Evolutionary conservation across 352 stramenopile species (phyloP).

Genomic region (Globisporangium apiculatum): DNA sequence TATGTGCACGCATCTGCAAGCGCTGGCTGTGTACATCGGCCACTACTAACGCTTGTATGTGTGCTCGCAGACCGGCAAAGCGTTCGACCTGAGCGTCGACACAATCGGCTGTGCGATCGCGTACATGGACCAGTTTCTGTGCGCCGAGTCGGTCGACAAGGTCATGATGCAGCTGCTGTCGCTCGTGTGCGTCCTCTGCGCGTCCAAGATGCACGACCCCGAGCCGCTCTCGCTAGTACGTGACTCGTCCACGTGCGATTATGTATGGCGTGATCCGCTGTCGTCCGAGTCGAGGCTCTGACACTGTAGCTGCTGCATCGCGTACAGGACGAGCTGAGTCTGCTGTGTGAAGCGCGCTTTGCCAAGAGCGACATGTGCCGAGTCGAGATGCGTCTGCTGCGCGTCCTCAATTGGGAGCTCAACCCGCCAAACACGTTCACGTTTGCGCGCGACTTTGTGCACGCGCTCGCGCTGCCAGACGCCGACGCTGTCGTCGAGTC

Average conservation of each 20-base stretch:
- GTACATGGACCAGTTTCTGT: constrained; percentile 71
- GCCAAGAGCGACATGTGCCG: constrained; percentile 47
- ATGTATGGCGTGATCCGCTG: too few species aligned
- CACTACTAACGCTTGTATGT: background rate
- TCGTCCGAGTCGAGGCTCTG: background rate
- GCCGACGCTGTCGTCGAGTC: constrained; percentile 10
- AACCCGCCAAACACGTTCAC: constrained; percentile 58
- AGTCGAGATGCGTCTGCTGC: constrained; percentile 48
- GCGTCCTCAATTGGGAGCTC: constrained; percentile 54
- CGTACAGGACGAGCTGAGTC: constrained; percentile 46
- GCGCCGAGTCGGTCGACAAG: constrained; percentile 60
- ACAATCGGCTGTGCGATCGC: constrained; percentile 51
- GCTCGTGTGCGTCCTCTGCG: constrained; percentile 68
- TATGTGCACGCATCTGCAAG: background rate
- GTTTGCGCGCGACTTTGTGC: constrained; percentile 56
- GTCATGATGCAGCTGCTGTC: constrained; percentile 60
- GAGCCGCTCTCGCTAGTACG: constrained; percentile 47
- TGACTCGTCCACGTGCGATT: background rate
- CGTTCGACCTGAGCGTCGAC: constrained; percentile 67
- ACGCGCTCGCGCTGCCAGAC: constrained; percentile 30
- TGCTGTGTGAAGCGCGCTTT: constrained; percentile 75
- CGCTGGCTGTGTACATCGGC: background rate
- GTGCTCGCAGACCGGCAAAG: constrained; percentile 35
- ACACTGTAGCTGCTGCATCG: background rate
- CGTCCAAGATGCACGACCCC: constrained; percentile 70